phyloP scores from a whole-genome alignment of 2,329 filamentous ascomycete genomes.

The Stachybotrys elegans region DNA sequence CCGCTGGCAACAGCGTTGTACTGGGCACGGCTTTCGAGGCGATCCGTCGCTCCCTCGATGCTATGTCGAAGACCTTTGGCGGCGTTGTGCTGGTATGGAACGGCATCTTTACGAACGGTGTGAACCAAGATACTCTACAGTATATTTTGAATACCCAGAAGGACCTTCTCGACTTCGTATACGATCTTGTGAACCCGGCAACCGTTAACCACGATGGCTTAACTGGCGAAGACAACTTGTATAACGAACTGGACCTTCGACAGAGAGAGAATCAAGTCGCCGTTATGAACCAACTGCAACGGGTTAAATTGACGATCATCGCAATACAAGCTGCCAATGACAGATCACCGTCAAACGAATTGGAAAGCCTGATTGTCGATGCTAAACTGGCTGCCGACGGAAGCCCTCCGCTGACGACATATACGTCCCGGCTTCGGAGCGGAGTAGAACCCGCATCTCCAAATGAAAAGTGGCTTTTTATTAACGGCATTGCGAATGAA shows the following conservation, averaged over 20 bases:
- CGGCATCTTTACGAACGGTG: not conserved
- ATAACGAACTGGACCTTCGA: not conserved
- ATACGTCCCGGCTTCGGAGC: not conserved
- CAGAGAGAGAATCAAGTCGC: not conserved
- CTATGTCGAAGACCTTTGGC: not conserved
- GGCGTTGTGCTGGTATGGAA: not conserved
- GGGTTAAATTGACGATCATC: not conserved
- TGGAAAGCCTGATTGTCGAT: not conserved
- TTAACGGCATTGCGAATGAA: constrained; percentile 1
- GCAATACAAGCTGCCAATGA: not conserved
- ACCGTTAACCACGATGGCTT: not conserved
- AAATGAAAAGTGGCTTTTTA: not conserved
- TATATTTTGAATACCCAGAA: not conserved
- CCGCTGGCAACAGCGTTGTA: not conserved
- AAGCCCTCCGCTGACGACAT: not conserved
- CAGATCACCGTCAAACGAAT: not conserved
- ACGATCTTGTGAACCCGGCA: not conserved
- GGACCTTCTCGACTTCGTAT: not conserved
- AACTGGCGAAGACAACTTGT: not conserved
- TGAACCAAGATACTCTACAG: not conserved
- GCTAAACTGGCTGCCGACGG: not conserved
- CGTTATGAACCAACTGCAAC: not conserved
- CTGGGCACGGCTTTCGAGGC: not conserved
- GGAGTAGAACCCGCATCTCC: not conserved
- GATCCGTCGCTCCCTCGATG: not conserved